Conservation (phyloP, 805 yeast species). For the Myxozyma lipomycoides region DNA sequence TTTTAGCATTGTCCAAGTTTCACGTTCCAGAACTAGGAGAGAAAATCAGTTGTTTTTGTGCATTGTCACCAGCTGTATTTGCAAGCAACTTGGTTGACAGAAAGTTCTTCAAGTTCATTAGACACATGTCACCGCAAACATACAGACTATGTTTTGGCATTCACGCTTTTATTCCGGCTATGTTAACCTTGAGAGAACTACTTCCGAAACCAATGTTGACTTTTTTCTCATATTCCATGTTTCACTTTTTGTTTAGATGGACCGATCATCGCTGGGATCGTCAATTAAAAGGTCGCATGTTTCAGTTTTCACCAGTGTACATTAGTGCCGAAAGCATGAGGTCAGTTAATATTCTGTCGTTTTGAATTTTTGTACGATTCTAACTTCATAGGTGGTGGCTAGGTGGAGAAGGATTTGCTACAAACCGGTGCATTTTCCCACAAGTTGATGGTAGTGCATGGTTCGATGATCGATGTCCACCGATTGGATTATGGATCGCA, state of each 20-base stretch:
- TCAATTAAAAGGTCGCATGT: constrained; percentile 63
- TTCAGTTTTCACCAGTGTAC: constrained; percentile 79
- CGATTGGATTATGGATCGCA: constrained; percentile 65
- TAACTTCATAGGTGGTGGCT: constrained; percentile 75
- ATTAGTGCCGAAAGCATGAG: constrained; percentile 77
- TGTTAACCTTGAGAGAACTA: constrained; percentile 55
- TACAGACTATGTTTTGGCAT: constrained; percentile 59
- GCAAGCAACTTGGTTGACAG: constrained; percentile 73
- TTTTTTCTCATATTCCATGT: constrained; percentile 69
- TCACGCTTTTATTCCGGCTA: constrained; percentile 70
- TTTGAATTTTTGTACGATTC: neutral
- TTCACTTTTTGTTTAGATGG: constrained; percentile 87
- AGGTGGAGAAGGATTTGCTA: constrained; percentile 49
- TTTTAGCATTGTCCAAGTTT: constrained; percentile 58
- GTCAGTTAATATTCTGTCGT: neutral
- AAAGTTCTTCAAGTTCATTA: constrained; percentile 36
- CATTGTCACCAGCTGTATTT: constrained; percentile 86
- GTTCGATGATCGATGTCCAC: constrained; percentile 45
- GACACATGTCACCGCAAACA: constrained; percentile 28
- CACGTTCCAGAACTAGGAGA: constrained; percentile 44
- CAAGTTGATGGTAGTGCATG: constrained; percentile 43
- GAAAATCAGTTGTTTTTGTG: constrained; percentile 63
- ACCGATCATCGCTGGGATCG: constrained; percentile 71
- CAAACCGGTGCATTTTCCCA: constrained; percentile 48
- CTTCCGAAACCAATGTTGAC: constrained; percentile 45